Base-by-base conservation (phyloP, 176 grass and related monocot species). In the Aegilops speltoides region DNA sequence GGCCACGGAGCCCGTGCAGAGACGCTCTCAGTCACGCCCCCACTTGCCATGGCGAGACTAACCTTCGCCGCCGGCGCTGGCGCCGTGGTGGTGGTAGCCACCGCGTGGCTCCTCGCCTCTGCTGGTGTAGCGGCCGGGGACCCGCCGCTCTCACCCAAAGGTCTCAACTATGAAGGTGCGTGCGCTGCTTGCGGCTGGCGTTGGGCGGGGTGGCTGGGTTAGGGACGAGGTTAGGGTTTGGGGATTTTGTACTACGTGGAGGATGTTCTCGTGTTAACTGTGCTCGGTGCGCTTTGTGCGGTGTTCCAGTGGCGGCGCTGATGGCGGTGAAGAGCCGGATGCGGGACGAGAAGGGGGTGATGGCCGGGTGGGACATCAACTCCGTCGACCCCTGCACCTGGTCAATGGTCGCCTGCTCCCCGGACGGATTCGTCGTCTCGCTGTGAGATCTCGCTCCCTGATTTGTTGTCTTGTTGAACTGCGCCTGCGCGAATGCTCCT, bases 311-410 rank as follows among this genome's bases (percentile, higher is more conserved):
- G 93, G 97, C 90, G 73, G 97, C 97, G 72, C 90, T 96, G 72
- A 96, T 99, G 90, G 90, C 92, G 75, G 89, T 96, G 73, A 99
- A 99, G 87, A 93, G 90, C 88, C 87, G 84, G 88, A 91, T 99
- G 90, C 88, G 90, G 83, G 97, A 96, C 72, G 93, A 96, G 82
- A 93, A 82, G 59, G 85, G 90, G 86, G 82, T 76, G 52, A 99
- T 94, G 94, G 82, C 82, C 22, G 85, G 75, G 59, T 96, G 92
- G 97, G 97, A 99, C 82, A 96, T 99, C 89, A 88, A 92, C 88
- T 99, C 97, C 43, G 97, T 99, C 12, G 97, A 99, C 87, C 97
- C 97, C 5, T 99, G 97, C 82, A 99, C 97, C 60, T 99, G 97
- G 97, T 96, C 92, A 87, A 99, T 94, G 94, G 90, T 96, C 76